phyloP scores from a whole-genome alignment of 1,284 basidiomycete species.

The Puccinia coronata region DNA sequence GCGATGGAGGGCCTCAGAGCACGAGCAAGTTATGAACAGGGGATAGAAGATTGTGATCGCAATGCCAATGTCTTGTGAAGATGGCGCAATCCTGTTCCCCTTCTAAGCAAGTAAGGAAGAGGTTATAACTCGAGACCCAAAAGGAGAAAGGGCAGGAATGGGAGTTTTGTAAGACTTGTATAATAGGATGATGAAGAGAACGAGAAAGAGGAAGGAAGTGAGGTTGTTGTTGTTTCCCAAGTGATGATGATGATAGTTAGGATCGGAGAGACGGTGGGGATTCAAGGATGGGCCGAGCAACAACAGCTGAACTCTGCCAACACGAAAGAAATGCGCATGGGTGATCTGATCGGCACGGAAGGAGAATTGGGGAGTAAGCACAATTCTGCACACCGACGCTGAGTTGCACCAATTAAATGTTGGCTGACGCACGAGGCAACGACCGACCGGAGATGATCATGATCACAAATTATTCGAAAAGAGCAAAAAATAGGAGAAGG shows the following conservation, averaged over 20 bases:
- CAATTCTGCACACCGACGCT: background rate
- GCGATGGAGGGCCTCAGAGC: background rate
- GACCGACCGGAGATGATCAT: background rate
- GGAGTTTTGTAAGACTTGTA: no score
- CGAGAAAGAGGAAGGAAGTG: background rate
- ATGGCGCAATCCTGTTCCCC: background rate
- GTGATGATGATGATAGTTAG: no score
- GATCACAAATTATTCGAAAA: background rate
- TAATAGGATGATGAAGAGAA: background rate
- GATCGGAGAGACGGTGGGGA: background rate
- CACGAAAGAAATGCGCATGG: background rate
- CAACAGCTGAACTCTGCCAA: background rate
- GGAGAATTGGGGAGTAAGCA: constrained; percentile 2
- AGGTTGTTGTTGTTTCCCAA: background rate
- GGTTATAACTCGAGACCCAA: background rate
- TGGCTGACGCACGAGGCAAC: background rate
- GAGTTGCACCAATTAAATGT: background rate
- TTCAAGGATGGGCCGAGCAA: background rate
- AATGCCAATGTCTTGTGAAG: background rate
- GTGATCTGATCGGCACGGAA: background rate
- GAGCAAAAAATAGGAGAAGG: background rate
- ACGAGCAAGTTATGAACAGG: constrained; percentile 5
- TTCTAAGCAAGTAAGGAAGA: background rate
- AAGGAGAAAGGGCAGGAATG: background rate
- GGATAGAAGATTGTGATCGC: constrained; percentile 8